These are phyloP conservation scores for Neltuma alba DNA, from an alignment of 306 rosid genomes.

Conservation along the genomic window DNA sequence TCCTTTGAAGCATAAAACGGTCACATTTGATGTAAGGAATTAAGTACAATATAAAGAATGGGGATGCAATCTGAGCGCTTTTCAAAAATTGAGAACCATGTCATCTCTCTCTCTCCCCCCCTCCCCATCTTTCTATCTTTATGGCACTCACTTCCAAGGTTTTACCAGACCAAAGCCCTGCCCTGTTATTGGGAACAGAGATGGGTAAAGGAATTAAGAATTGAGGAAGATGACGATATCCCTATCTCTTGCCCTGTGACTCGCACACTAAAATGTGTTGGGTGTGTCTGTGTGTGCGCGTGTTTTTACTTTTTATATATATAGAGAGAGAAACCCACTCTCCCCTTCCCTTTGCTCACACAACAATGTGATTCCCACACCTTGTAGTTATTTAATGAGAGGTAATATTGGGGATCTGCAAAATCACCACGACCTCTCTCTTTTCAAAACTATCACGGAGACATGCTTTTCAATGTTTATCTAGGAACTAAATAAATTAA, in stretches of 20 bases:
- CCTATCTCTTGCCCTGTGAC: background rate
- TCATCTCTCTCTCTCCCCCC: background rate
- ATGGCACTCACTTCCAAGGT: slow-evolving; percentile 80
- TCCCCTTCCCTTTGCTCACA: background rate
- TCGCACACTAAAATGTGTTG: background rate
- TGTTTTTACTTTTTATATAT: background rate
- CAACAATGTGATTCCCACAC: slow-evolving; percentile 29
- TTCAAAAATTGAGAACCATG: background rate
- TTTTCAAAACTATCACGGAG: slow-evolving; percentile 5
- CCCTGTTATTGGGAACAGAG: slow-evolving; percentile 56
- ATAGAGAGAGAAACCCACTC: background rate
- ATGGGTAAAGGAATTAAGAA: slow-evolving; percentile 43
- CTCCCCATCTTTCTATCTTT: slow-evolving; percentile 23
- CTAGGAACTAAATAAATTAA: background rate
- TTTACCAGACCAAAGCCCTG: slow-evolving; percentile 48
- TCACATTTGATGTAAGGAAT: slow-evolving; percentile 55
- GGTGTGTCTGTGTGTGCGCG: too few species aligned
- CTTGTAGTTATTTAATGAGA: slow-evolving; percentile 25
- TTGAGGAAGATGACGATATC: slow-evolving; percentile 53
- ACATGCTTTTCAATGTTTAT: background rate
- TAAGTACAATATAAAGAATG: slow-evolving; percentile 45
- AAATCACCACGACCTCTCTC: slow-evolving; percentile 15
- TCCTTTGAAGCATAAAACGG: slow-evolving; percentile 64
- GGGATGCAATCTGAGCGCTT: slow-evolving; percentile 21
- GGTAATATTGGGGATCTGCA: slow-evolving; percentile 39